These are phyloP conservation scores for Guyanaporus albipodus DNA, from an alignment of 768 basidiomycete genomes.

Conservation along the genomic window DNA sequence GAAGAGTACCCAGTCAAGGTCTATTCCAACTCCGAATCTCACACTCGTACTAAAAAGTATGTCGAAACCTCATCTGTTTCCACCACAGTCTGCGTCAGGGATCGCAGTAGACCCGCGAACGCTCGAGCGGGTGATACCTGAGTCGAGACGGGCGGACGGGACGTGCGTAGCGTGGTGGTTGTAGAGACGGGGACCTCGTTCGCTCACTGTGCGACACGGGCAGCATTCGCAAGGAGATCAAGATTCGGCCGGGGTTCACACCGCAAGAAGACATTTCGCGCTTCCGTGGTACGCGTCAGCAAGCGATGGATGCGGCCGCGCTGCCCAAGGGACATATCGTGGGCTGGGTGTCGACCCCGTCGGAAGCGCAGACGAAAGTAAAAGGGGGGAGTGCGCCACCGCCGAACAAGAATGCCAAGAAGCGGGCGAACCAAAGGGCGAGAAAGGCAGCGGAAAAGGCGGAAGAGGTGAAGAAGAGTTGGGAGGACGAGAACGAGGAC, in stretches of 20 bases:
- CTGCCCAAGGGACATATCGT: conserved; percentile 79
- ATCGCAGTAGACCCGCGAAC: conserved; percentile 85
- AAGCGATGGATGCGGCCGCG: conserved; percentile 59
- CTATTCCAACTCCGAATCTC: conserved; percentile 32
- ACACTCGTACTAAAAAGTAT: conserved; percentile 39
- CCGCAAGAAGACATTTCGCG: conserved; percentile 91
- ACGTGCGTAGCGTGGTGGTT: conserved; percentile 45
- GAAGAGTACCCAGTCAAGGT: conserved; percentile 13
- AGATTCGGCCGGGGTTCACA: conserved; percentile 89
- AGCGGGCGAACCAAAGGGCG: conserved; percentile 75
- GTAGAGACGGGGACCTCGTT: conserved; percentile 1
- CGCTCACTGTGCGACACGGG: conserved; percentile 8
- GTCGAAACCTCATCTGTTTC: conserved; percentile 74
- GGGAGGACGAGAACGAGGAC: conserved; percentile 71
- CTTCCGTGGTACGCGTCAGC: conserved; percentile 76
- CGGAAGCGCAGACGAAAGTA: conserved; percentile 33
- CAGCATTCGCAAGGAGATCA: conserved; percentile 83
- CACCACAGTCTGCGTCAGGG: conserved; percentile 67
- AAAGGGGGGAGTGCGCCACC: conserved; percentile 33
- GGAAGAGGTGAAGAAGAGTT: conserved; percentile 64
- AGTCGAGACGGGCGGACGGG: conserved; percentile 79
- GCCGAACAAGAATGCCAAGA: conserved; percentile 77
- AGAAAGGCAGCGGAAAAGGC: conserved; percentile 55
- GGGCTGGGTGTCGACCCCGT: conserved; percentile 69
- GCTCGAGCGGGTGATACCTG: conserved; percentile 83